phyloP scores from a whole-genome alignment of 345 rosid genomes.

The Acer campestre region DNA sequence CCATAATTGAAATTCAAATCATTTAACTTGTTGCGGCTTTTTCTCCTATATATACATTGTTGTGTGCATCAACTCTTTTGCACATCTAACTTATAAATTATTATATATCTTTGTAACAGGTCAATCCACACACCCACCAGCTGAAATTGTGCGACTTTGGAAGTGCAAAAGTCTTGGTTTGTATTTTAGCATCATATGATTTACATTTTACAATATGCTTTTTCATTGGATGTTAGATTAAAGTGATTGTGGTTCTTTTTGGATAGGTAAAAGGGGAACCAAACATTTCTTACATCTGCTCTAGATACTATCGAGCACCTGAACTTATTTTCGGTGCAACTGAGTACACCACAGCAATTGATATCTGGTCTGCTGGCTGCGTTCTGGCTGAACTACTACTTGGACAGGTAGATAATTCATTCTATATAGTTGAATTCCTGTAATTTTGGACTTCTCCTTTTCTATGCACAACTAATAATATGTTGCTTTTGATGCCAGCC shows the following conservation, averaged over 20 bases:
- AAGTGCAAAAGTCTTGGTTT: slow-evolving; percentile 95
- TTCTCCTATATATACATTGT: background rate
- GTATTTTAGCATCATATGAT: slow-evolving; percentile 22
- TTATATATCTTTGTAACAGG: slow-evolving; percentile 43
- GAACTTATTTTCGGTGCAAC: slow-evolving; percentile 98
- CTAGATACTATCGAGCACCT: slow-evolving; percentile 98
- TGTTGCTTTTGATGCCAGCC: slow-evolving; percentile 55
- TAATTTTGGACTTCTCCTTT: background rate
- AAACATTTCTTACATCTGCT: slow-evolving; percentile 91
- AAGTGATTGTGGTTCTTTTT: slow-evolving; percentile 18
- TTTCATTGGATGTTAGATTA: background rate
- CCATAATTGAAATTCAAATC: background rate
- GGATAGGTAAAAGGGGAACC: slow-evolving; percentile 95
- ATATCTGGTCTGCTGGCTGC: slow-evolving; percentile 98
- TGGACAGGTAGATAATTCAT: slow-evolving; percentile 66
- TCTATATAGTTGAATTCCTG: background rate
- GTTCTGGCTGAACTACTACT: slow-evolving; percentile 92
- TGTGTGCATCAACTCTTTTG: background rate
- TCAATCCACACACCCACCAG: slow-evolving; percentile 98
- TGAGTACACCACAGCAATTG: slow-evolving; percentile 93
- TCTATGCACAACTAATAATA: background rate
- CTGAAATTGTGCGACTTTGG: slow-evolving; percentile 95
- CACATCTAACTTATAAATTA: background rate
- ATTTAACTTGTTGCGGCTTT: background rate
- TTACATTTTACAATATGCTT: background rate